Evolutionary conservation across 805 yeast genomes (phyloP).

Genomic region (Lipomyces orientalis): DNA sequence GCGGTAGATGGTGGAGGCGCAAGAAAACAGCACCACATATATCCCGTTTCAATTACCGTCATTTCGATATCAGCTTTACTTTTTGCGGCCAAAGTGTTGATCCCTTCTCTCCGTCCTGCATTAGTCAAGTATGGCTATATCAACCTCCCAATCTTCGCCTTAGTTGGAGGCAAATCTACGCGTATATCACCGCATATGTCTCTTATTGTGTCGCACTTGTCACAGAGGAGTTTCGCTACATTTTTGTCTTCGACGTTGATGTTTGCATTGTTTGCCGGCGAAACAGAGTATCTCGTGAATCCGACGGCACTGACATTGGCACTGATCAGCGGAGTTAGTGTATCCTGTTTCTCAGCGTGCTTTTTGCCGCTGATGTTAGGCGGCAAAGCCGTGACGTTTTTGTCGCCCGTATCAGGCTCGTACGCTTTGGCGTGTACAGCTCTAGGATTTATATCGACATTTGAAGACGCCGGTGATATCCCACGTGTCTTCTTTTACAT

Average conservation of each 20-base stretch:
- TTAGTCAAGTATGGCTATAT: constrained; percentile 26
- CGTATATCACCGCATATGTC: constrained; percentile 17
- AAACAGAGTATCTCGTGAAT: constrained; percentile 30
- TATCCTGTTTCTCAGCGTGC: constrained; percentile 21
- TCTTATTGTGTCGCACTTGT: constrained; percentile 18
- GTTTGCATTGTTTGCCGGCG: constrained; percentile 27
- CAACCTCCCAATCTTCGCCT: constrained; percentile 18
- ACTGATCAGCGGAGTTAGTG: constrained; percentile 18
- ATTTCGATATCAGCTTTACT: constrained; percentile 11
- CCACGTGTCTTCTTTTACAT: constrained; percentile 22
- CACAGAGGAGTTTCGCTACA: constrained; percentile 15
- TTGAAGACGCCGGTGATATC: constrained; percentile 35
- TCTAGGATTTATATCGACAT: constrained; percentile 28
- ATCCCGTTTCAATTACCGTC: constrained; percentile 27
- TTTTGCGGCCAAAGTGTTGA: constrained; percentile 17
- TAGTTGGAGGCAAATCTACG: not conserved
- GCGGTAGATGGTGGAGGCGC: constrained; percentile 26
- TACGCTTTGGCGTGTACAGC: constrained; percentile 29
- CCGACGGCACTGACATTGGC: constrained; percentile 20
- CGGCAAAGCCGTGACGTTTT: constrained; percentile 5
- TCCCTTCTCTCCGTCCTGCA: constrained; percentile 15
- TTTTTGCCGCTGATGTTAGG: constrained; percentile 21
- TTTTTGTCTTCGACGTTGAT: constrained; percentile 23
- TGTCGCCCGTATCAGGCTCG: constrained; percentile 22
- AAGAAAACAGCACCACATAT: constrained; percentile 23